Evolutionary conservation across 2,329 filamentous ascomycete genomes (phyloP), one percentile per base, ranked within the genome.

Genomic region (Grosmannia huntii): DNA sequence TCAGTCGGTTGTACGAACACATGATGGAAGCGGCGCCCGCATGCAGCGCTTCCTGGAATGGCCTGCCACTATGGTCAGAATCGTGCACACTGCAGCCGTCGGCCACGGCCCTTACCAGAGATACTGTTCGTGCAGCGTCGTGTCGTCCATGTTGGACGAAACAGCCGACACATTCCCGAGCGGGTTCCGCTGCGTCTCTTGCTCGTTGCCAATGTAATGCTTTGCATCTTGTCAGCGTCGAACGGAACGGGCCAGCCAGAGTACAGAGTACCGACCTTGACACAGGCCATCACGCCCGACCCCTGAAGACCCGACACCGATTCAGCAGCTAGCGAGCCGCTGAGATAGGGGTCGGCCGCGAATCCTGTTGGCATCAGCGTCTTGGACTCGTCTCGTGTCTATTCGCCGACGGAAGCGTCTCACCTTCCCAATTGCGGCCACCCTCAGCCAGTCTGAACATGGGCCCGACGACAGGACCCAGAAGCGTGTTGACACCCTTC

Each of bases 401-500:
- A n/a, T 10, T 2, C 1, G 14, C 48, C 31, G 33, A 57, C 7
- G 19, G 36, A 38, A 41, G 14, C 1, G 12, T 31, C 56, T 53
- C 19, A 57, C 51, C 57, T 27, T 55, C 52, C 53, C 53, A 55
- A n/a, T 55, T 55, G 54, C 85, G 73, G 0, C 85, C 85, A 53
- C 81, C 80, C 25, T 76, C 72, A 0, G 82, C 79, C 52, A 84
- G 74, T 3, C 83, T 74, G 11, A 84, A 84, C 1, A 85, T 66
- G 0, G 84, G 83, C 0, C 84, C 83, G 60, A 89, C 83, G 0
- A 88, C 87, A 3, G 89, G 90, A 0, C 88, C 89, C 12, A 95
- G 76, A 58, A 86, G 79, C 16, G 92, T 78, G 67, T 95, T 87
- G 31, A 90, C 82, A 50, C 90, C 90, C 69, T 95, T 95, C 50